Base-by-base conservation (phyloP, 2,329 filamentous ascomycete genomes). In the Trichoderma cornu-damae region DNA sequence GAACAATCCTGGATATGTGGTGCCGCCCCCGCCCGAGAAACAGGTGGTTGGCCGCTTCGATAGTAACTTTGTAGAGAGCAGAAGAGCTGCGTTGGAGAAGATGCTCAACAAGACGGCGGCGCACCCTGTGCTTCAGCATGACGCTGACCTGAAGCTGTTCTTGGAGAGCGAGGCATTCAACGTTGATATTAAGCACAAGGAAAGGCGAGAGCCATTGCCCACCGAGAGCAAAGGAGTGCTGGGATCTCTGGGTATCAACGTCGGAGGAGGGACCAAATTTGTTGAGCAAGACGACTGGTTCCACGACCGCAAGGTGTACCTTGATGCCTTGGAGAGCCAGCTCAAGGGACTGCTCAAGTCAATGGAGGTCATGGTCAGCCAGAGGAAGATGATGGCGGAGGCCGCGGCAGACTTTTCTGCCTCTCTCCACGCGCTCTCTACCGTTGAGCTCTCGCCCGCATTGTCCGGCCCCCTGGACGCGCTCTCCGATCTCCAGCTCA, bases 281-380 rank as follows among this genome's bases (percentile, higher is more conserved):
- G 85, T 99, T 37, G 94, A 99, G 73, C 94, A 97, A 69, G 94
- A 99, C 70, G 94, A 99, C 75, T 99, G 93, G 94, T 99, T 99
- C 75, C 93, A 99, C 66, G 94, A 99, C 64, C 90, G 94, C 61
- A 90, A 87, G 67, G 84, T 97, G 56, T 99, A 99, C 68, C 82
- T 99, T 9, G 94, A 99, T 70, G 92, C 92, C 4, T 80, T 97
- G 35, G 92, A 97, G 69, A 91, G 85, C 65, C 93, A 97, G 71
- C 80, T 96, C 60, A 96, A 92, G 70, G 87, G 89, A 8, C 78
- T 97, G 14, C 80, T 96, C 66, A 97, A 96, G 74, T 89, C 92
- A 16, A 95, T 96, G 74, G 94, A 99, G 67, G 88, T 85, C 5
- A 95, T 99, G 70, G 89, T 99, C 1, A 81, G 81, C 34, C 94